phyloP scores from a whole-genome alignment of 768 basidiomycete species.

The Pleurotus sapidus region DNA sequence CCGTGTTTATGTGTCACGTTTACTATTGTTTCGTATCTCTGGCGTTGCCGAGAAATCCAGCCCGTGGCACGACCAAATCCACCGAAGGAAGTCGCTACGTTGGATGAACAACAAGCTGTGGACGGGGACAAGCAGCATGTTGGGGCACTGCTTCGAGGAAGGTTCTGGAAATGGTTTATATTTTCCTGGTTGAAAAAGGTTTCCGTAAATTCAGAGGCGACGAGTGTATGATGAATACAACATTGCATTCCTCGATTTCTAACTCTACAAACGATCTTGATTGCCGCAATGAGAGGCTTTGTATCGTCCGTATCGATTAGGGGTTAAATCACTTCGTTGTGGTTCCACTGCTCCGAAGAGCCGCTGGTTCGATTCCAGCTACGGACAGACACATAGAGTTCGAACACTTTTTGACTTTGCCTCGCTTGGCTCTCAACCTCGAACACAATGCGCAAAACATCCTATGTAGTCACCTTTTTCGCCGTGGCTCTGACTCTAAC shows the following conservation, averaged over 20 bases:
- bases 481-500: constrained; percentile 47
- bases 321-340: constrained; percentile 20
- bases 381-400: constrained; percentile 12
- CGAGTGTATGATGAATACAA: too few relatives aligned
- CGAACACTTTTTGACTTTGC: not conserved
- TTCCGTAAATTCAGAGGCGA: too few relatives aligned
- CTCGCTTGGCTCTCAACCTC: not conserved
- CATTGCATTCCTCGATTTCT: not conserved
- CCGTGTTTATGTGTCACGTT: too few relatives aligned
- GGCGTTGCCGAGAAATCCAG: too few relatives aligned
- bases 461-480: constrained; percentile 63
- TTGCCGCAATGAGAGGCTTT: not conserved
- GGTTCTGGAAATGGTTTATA: too few relatives aligned
- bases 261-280: not conserved
- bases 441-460: constrained; percentile 59
- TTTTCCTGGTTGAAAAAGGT: too few relatives aligned
- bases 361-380: constrained; percentile 20
- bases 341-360: constrained; percentile 13
- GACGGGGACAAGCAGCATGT: too few relatives aligned
- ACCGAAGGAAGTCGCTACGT: too few relatives aligned
- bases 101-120: too few relatives aligned
- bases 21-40: too few relatives aligned
- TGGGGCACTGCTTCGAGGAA: too few relatives aligned
- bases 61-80: too few relatives aligned
- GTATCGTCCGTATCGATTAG: constrained; percentile 17